Evolutionary conservation across 2,329 filamentous ascomycete species (phyloP).

Genomic region (Fusarium oxysporum): DNA sequence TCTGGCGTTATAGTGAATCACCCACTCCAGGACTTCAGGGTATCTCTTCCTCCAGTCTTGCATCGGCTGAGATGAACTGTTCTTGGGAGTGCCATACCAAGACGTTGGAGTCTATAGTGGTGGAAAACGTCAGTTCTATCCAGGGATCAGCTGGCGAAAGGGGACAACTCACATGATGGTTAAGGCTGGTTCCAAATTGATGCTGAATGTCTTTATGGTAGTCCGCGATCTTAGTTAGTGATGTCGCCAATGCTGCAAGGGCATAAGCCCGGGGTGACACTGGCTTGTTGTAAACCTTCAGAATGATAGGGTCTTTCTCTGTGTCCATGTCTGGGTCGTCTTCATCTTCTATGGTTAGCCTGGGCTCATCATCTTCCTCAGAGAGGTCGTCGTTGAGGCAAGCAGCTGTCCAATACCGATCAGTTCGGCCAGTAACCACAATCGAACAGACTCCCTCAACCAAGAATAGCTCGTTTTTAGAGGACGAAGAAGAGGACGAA

Average conservation of each 20-base stretch:
- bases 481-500: not conserved
- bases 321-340: not conserved
- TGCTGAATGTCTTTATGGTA: conserved; percentile 1
- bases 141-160: not conserved
- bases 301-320: conserved; percentile 4
- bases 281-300: not conserved
- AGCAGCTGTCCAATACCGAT: conserved; percentile 1
- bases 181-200: not conserved
- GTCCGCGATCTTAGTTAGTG: not conserved
- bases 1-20: not conserved
- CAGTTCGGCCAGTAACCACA: conserved; percentile 10
- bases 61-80: not conserved
- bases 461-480: not conserved
- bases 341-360: not conserved
- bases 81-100: not conserved
- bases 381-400: conserved; percentile 21
- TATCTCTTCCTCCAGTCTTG: conserved; percentile 1
- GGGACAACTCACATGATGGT: not conserved
- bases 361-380: not conserved
- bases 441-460: conserved; percentile 7
- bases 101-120: not conserved
- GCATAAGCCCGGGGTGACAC: conserved; percentile 10
- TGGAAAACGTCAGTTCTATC: not conserved
- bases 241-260: not conserved
- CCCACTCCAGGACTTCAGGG: not conserved